phyloP scores from a whole-genome alignment of 352 stramenopile genomes.

The Pythium sp. region DNA sequence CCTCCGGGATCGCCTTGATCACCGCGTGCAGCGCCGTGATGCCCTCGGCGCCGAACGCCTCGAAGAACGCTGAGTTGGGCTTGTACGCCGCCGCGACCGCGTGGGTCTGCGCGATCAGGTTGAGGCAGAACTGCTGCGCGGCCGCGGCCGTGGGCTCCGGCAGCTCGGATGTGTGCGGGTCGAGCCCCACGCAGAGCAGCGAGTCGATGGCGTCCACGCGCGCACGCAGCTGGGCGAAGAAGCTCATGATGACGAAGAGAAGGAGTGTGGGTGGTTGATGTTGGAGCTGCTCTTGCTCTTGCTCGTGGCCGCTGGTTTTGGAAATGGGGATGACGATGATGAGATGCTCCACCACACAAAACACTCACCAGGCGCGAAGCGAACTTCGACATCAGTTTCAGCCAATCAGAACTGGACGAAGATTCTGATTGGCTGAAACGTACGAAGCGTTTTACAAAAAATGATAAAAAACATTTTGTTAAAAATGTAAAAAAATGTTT shows the following conservation, averaged over 20 bases:
- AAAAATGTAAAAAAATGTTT: neutral
- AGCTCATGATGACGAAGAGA: conserved; percentile 41
- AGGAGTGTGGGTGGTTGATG: neutral
- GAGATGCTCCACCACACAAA: conserved; percentile 2
- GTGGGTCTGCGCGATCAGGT: conserved; percentile 94
- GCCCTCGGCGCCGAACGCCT: conserved; percentile 88
- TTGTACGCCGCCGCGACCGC: conserved; percentile 96
- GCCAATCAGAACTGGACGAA: neutral
- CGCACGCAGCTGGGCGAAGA: conserved; percentile 87
- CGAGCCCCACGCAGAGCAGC: conserved; percentile 97
- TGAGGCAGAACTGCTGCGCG: conserved; percentile 93
- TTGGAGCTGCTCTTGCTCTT: neutral
- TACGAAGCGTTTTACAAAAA: too few relatives aligned
- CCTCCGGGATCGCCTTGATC: conserved; percentile 80
- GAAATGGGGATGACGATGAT: neutral
- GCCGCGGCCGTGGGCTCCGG: conserved; percentile 80
- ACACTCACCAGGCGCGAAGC: neutral
- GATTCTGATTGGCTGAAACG: neutral
- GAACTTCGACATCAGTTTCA: neutral
- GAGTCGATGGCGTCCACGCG: conserved; percentile 91
- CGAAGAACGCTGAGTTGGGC: conserved; percentile 99
- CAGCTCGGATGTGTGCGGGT: conserved; percentile 92
- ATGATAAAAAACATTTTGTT: too few relatives aligned
- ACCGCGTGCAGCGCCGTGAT: conserved; percentile 90
- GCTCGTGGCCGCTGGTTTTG: conserved; percentile 6